A percentile compares a stretch with the other conserved stretches of the same genome.
Conservation (phyloP, 768 basidiomycete genomes). For the Tulasnella sp. region DNA sequence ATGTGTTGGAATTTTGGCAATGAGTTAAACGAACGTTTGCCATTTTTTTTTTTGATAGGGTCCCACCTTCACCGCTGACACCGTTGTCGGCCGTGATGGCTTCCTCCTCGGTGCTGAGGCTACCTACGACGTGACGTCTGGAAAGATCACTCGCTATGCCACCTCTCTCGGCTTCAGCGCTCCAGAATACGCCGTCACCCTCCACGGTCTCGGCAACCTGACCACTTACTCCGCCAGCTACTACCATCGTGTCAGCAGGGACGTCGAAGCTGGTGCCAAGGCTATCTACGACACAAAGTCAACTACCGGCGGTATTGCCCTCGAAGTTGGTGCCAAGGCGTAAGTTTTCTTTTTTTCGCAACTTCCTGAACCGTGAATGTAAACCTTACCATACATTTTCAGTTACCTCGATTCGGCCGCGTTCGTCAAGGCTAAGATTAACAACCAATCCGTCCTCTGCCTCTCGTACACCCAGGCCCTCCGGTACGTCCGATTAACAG, state of each 20-base stretch:
- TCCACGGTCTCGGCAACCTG: slow-evolving; percentile 92
- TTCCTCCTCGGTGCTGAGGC: slow-evolving; percentile 96
- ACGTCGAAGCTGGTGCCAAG: slow-evolving; percentile 93
- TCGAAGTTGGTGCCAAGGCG: slow-evolving; percentile 95
- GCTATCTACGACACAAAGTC: slow-evolving; percentile 93
- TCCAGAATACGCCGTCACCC: slow-evolving; percentile 86
- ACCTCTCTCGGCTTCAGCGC: slow-evolving; percentile 91
- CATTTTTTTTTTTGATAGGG: slow-evolving; percentile 44
- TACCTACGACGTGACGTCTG: slow-evolving; percentile 91
- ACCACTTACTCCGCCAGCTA: slow-evolving; percentile 90
- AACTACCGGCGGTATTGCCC: slow-evolving; percentile 69
- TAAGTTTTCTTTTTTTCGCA: slow-evolving; percentile 33
- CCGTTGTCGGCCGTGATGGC: slow-evolving; percentile 91
- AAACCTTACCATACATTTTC: no score
- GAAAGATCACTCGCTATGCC: slow-evolving; percentile 83
- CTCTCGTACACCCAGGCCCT: slow-evolving; percentile 73
- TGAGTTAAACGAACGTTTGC: no score
- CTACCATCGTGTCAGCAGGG: slow-evolving; percentile 89
- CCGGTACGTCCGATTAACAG: slow-evolving; percentile 28
- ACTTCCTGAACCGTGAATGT: not conserved
- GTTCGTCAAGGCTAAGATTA: slow-evolving; percentile 98
- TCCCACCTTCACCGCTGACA: slow-evolving; percentile 92
- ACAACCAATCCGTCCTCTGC: slow-evolving; percentile 77
- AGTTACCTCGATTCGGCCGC: slow-evolving; percentile 79
- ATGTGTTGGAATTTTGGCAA: no score